phyloP scores from a whole-genome alignment of 768 basidiomycete species.

The Harrya chromipes region DNA sequence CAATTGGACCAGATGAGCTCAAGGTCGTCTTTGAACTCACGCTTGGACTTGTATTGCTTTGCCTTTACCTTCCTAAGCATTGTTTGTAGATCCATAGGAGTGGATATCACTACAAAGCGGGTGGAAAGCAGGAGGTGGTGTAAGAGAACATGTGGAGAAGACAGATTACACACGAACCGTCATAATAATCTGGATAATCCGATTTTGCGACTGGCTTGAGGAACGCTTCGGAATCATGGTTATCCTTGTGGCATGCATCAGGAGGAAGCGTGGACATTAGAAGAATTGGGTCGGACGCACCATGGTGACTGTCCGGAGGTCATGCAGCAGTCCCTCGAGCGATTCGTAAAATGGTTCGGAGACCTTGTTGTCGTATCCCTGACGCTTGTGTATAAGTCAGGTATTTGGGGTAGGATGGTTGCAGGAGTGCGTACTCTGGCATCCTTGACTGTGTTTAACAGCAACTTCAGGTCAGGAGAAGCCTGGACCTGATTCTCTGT shows the following conservation, averaged over 20 bases:
- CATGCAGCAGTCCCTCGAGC: constrained; percentile 81
- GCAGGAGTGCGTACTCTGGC: constrained; percentile 62
- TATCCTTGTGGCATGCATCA: constrained; percentile 50
- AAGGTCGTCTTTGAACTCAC: constrained; percentile 90
- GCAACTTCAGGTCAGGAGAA: constrained; percentile 69
- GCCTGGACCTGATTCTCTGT: constrained; percentile 71
- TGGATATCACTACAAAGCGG: constrained; percentile 68
- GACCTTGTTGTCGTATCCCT: constrained; percentile 61
- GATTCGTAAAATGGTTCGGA: constrained; percentile 93
- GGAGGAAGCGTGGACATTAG: constrained; percentile 25
- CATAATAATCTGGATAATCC: constrained; percentile 92
- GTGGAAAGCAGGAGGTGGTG: not conserved
- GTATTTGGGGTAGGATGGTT: constrained; percentile 7
- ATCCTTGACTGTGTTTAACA: constrained; percentile 84
- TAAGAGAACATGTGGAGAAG: constrained; percentile 2
- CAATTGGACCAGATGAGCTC: constrained; percentile 98
- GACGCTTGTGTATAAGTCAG: constrained; percentile 37
- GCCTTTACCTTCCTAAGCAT: constrained; percentile 93
- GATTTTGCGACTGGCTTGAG: constrained; percentile 87
- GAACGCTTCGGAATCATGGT: constrained; percentile 91
- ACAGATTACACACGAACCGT: constrained; percentile 50
- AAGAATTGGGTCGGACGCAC: constrained; percentile 36
- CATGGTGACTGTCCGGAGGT: constrained; percentile 77
- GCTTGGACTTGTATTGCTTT: constrained; percentile 89
- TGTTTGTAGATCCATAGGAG: constrained; percentile 94